Conservation (phyloP, 2,329 filamentous ascomycete species). For the Fusarium coicis region DNA sequence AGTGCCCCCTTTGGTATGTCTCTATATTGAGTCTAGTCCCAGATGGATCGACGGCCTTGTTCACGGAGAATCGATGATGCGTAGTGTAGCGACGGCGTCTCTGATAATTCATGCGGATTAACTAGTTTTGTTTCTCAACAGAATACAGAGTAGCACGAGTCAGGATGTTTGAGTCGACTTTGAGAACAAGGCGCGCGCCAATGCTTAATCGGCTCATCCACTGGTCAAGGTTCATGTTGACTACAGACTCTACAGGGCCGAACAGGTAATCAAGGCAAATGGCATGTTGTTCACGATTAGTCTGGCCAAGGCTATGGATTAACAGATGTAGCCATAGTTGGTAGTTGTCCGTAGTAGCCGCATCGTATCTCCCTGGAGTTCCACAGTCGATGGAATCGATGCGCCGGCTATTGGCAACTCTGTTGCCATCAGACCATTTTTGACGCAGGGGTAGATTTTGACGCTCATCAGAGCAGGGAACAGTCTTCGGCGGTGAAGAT, state of each 20-base stretch:
- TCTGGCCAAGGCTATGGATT: background rate
- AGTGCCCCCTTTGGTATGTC: constrained; percentile 11
- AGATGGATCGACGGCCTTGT: constrained; percentile 38
- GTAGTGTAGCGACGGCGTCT: background rate
- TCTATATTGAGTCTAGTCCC: constrained; percentile 13
- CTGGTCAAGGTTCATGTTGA: constrained; percentile 14
- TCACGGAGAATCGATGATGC: constrained; percentile 31
- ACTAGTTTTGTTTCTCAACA: constrained; percentile 29
- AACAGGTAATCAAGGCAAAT: constrained; percentile 1
- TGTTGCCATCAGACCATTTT: constrained; percentile 39
- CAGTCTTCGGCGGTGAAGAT: constrained; percentile 31
- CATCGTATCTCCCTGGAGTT: constrained; percentile 18
- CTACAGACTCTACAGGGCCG: constrained; percentile 15
- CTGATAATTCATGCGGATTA: constrained; percentile 24
- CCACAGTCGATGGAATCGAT: constrained; percentile 19
- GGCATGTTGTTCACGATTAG: background rate
- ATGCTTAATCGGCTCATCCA: constrained; percentile 13
- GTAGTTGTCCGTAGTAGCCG: constrained; percentile 5
- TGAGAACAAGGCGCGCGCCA: constrained; percentile 18
- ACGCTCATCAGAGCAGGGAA: constrained; percentile 22
- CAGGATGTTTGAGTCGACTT: background rate
- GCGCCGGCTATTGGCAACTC: constrained; percentile 29
- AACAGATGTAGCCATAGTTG: background rate
- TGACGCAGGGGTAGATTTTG: constrained; percentile 35
- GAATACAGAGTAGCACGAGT: constrained; percentile 27